phyloP scores from a whole-genome alignment of 176 grass and related monocot species.

The Echinochloa phyllopogon region DNA sequence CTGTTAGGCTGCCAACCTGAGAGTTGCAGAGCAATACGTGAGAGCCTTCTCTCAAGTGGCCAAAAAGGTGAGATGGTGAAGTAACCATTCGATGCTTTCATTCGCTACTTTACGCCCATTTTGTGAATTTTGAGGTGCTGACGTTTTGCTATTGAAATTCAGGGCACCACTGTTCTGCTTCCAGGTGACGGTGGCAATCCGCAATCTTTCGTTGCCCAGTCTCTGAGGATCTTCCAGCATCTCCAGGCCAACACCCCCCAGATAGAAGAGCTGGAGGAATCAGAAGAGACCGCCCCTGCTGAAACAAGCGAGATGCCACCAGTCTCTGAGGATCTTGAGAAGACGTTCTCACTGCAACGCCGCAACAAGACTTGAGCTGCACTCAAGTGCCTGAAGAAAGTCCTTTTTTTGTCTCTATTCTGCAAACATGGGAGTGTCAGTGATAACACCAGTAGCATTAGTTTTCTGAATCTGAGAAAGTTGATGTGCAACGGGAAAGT shows the following conservation, averaged over 20 bases:
- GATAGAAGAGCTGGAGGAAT: conserved; percentile 34
- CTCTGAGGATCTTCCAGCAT: conserved; percentile 76
- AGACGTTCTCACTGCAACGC: conserved; percentile 39
- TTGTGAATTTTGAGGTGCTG: conserved; percentile 18
- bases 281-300: not conserved
- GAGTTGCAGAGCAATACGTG: conserved; percentile 90
- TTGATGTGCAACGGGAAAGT: not conserved
- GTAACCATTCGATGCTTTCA: not conserved
- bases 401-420: conserved; percentile 25
- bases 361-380: conserved; percentile 14
- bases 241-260: conserved; percentile 33
- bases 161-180: conserved; percentile 79
- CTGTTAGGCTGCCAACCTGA: conserved; percentile 76
- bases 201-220: conserved; percentile 74
- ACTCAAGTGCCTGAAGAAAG: conserved; percentile 18
- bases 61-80: conserved; percentile 60
- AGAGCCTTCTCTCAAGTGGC: conserved; percentile 72
- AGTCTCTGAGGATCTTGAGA: not conserved
- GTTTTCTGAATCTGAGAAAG: conserved; percentile 13
- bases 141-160: conserved; percentile 18
- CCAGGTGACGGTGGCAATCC: conserved; percentile 62
- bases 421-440: conserved; percentile 4
- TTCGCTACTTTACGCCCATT: not conserved
- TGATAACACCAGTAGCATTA: conserved; percentile 32
- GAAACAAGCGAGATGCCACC: conserved; percentile 27